A percentile compares a stretch with the other conserved stretches of the same genome.
Conservation (phyloP, 176 grass and related monocot species). For the Neostapfia colusana region DNA sequence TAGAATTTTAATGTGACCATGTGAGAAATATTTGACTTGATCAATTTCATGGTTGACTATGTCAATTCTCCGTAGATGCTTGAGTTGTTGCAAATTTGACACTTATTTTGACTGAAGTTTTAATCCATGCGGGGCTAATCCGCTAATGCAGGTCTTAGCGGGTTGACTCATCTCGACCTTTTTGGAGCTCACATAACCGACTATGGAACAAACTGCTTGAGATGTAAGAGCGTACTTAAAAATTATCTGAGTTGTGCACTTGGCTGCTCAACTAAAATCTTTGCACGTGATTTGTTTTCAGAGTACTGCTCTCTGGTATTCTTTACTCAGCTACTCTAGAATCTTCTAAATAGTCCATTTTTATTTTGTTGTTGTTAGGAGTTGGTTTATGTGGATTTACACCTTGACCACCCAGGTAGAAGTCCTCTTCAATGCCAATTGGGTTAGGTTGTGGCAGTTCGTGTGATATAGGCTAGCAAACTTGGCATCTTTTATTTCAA, state of each 20-base stretch:
- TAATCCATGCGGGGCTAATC: slow-evolving; percentile 28
- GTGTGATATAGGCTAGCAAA: neutral
- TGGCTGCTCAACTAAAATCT: neutral
- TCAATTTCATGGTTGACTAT: slow-evolving; percentile 6
- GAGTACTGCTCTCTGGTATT: neutral
- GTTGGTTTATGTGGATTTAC: neutral
- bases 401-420: too few species aligned
- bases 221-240: slow-evolving; percentile 56
- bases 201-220: slow-evolving; percentile 73
- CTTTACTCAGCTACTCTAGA: neutral
- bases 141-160: slow-evolving; percentile 74
- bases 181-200: slow-evolving; percentile 91
- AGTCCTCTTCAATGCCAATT: too few species aligned
- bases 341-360: neutral
- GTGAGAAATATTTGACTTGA: neutral
- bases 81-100: neutral
- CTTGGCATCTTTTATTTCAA: neutral
- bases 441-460: slow-evolving; percentile 8
- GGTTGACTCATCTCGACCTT: slow-evolving; percentile 90
- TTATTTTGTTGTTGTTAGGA: neutral
- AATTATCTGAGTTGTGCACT: neutral
- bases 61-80: neutral
- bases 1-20: neutral
- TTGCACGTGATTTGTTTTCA: neutral
- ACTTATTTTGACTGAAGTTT: slow-evolving; percentile 3